Percentiles rank a stretch among this genome's conserved stretches.
Evolutionary conservation across 73 alveolate species (phyloP).

Genomic region (Tetrahymena thermophila): DNA sequence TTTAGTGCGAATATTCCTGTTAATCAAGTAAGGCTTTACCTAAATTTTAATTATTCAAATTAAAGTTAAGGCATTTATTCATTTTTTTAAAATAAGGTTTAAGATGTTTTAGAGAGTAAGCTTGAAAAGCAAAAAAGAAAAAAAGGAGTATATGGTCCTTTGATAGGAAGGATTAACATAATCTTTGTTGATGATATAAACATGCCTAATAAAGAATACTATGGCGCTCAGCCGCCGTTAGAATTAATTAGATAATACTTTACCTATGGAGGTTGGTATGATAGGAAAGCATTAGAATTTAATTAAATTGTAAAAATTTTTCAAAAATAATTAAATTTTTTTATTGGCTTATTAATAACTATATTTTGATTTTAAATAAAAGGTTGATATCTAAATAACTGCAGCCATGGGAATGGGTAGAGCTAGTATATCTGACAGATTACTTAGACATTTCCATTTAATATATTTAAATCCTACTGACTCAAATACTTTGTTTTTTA

Average conservation of each 20-base stretch:
- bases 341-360: too few relatives aligned
- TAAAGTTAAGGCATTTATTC: not conserved
- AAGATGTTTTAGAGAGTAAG: constrained; percentile 69
- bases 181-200: constrained; percentile 94
- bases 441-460: constrained; percentile 79
- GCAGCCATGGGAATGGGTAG: constrained; percentile 72
- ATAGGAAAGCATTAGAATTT: constrained; percentile 73
- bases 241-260: constrained; percentile 90
- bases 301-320: constrained; percentile 17
- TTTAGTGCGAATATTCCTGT: constrained; percentile 55
- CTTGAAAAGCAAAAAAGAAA: constrained; percentile 77
- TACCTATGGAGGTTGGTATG: constrained; percentile 91
- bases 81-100: constrained; percentile 51
- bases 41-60: not conserved
- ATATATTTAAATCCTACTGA: constrained; percentile 71
- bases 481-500: constrained; percentile 69
- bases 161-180: constrained; percentile 84
- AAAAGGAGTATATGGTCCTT: constrained; percentile 93
- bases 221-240: constrained; percentile 96
- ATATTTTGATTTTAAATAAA: not conserved
- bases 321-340: too few relatives aligned
- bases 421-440: constrained; percentile 67
- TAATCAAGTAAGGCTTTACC: not conserved
- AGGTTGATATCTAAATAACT: constrained; percentile 45
- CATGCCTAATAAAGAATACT: constrained; percentile 96